These are phyloP conservation scores for Schoenoplectus tabernaemontani DNA, from an alignment of 202 grass and related monocot genomes.

Conservation along the genomic window DNA sequence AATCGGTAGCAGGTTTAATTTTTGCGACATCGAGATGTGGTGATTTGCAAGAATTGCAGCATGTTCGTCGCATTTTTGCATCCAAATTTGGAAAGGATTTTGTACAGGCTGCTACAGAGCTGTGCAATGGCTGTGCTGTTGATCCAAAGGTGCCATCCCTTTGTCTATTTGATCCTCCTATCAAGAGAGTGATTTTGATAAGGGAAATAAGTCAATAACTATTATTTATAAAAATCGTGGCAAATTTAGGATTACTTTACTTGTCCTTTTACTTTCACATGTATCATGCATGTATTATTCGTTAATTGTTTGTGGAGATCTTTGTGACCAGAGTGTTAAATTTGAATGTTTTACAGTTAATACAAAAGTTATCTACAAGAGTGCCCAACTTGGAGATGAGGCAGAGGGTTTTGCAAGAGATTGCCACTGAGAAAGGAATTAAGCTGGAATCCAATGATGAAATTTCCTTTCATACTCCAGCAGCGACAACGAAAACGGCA, in stretches of 20 bases:
- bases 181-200: neutral
- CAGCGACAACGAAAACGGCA: neutral
- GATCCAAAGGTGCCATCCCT: constrained; percentile 37
- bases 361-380: constrained; percentile 75
- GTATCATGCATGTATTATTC: no score
- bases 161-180: neutral
- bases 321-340: neutral
- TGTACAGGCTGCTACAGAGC: constrained; percentile 33
- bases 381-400: constrained; percentile 56
- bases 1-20: constrained; percentile 50
- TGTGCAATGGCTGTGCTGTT: constrained; percentile 52
- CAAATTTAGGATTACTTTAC: neutral
- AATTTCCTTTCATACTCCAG: neutral
- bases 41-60: constrained; percentile 70
- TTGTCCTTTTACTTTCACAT: no score
- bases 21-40: constrained; percentile 63
- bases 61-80: constrained; percentile 37
- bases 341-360: constrained; percentile 35
- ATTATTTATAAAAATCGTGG: neutral
- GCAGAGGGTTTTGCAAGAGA: constrained; percentile 60
- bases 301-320: neutral
- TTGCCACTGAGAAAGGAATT: constrained; percentile 68
- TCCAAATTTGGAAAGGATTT: constrained; percentile 67
- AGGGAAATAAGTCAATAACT: no score
- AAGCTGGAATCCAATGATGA: constrained; percentile 33